Conservation (phyloP, 768 basidiomycete species). For the Cystofilobasidium macerans region DNA sequence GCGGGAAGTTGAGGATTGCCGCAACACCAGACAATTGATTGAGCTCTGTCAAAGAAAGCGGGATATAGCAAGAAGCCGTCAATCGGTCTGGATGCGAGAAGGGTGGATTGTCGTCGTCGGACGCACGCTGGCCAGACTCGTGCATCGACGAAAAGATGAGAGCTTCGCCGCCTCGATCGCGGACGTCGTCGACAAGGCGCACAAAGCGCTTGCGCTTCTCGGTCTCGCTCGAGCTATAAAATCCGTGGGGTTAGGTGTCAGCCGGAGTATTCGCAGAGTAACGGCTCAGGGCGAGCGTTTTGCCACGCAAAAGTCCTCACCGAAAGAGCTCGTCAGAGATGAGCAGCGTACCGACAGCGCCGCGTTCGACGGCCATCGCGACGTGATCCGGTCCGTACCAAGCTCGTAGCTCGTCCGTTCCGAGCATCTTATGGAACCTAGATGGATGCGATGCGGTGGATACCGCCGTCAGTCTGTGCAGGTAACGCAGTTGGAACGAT, state of each 20-base stretch:
- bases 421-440: conserved; percentile 98
- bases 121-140: conserved; percentile 91
- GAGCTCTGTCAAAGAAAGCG: conserved; percentile 51
- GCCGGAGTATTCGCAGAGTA: not conserved
- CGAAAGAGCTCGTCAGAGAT: conserved; percentile 93
- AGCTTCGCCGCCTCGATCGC: conserved; percentile 79
- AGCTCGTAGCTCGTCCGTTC: conserved; percentile 82
- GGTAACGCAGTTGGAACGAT: not conserved
- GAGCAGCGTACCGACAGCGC: conserved; percentile 83
- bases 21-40: conserved; percentile 91
- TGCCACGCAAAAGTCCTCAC: conserved; percentile 40
- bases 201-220: conserved; percentile 71
- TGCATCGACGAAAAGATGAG: conserved; percentile 99
- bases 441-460: conserved; percentile 1
- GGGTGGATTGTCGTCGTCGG: not conserved
- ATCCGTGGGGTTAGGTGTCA: too few relatives aligned
- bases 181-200: conserved; percentile 73
- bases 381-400: conserved; percentile 99
- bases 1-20: conserved; percentile 86
- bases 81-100: not conserved
- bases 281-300: not conserved
- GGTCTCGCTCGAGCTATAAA: conserved; percentile 64
- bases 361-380: conserved; percentile 74
- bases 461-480: not conserved
- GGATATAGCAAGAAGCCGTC: not conserved